phyloP scores from a whole-genome alignment of 1,284 basidiomycete species.

The Somion occarium region DNA sequence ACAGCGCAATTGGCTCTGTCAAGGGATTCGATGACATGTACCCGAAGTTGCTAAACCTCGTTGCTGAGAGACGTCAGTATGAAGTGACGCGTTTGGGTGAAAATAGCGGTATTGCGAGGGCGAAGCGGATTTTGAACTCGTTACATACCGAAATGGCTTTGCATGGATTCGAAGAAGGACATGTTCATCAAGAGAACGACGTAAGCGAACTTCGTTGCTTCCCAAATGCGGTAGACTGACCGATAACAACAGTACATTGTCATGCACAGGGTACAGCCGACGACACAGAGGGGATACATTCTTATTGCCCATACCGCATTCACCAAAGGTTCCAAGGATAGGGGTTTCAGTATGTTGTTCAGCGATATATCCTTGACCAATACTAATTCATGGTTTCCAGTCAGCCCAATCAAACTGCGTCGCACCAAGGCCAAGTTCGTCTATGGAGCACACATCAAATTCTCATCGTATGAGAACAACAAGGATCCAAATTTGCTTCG shows the following conservation, averaged over 20 bases:
- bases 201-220: constrained; percentile 43
- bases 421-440: constrained; percentile 78
- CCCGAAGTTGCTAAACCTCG: constrained; percentile 84
- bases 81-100: constrained; percentile 51
- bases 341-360: constrained; percentile 60
- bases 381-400: constrained; percentile 32
- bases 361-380: background rate
- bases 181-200: constrained; percentile 93
- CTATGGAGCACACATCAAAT: constrained; percentile 70
- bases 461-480: constrained; percentile 58
- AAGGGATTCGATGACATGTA: constrained; percentile 98
- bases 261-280: constrained; percentile 85
- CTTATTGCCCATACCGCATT: constrained; percentile 90
- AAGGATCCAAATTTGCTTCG: constrained; percentile 54
- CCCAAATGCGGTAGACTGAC: background rate
- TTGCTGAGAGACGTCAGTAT: constrained; percentile 78
- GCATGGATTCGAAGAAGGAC: constrained; percentile 80
- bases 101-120: constrained; percentile 68
- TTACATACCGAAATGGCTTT: constrained; percentile 88
- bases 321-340: constrained; percentile 70
- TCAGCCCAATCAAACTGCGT: constrained; percentile 79
- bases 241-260: constrained; percentile 73
- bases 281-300: constrained; percentile 88
- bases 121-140: constrained; percentile 83
- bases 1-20: constrained; percentile 84